Evolutionary conservation across 1,284 basidiomycete genomes (phyloP), one percentile per base, ranked within the genome.

Genomic region (Sporisorium scitamineum): DNA sequence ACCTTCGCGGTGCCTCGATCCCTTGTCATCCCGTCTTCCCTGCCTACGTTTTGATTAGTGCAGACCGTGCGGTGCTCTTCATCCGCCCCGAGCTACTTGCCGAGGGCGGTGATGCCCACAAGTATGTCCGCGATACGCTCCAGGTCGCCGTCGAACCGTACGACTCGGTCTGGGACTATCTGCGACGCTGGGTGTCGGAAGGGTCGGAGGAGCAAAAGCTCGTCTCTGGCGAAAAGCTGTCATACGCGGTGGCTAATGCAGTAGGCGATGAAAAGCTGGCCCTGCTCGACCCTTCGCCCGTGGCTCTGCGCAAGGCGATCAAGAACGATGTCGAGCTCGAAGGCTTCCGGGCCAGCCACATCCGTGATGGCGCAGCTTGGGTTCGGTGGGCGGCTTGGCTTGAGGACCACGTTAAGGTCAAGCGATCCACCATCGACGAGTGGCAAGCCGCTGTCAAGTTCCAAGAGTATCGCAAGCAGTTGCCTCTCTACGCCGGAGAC

Each of bases 331-430:
- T 73, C 31, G 83, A 84, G 62, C 76, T 83, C 22, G 56, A 65
- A 2, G 81, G 83, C 10, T 74, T 84, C 71, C 68, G 77, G 3
- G 55, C 55, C 11, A 76, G 81, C 16, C 82, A 84, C 56, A 54
- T 78, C 10, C 81, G 82, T 22, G 83, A 84, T 64, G 83, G 82
- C 27, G 76, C 76, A 3, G 80, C 81, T 2, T 84, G 83, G 83
- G 82, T 67, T 10, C 58, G 65, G 5, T 84, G 83, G 83, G 81
- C 83, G 2, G 80, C 83, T 16, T 84, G 83, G 83, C 78, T 84
- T 61, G 83, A 84, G 44, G 76, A 82, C 27, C 60, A 70, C 10
- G 69, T 84, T 62, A 66, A 62, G 31, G 59, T 59, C 20, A 71
- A 70, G 51, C 60, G 68, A 10, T 57, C 42, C 11, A 50, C 42